phyloP scores from a whole-genome alignment of 1,284 basidiomycete species.

The Sphagnurus paluster region DNA sequence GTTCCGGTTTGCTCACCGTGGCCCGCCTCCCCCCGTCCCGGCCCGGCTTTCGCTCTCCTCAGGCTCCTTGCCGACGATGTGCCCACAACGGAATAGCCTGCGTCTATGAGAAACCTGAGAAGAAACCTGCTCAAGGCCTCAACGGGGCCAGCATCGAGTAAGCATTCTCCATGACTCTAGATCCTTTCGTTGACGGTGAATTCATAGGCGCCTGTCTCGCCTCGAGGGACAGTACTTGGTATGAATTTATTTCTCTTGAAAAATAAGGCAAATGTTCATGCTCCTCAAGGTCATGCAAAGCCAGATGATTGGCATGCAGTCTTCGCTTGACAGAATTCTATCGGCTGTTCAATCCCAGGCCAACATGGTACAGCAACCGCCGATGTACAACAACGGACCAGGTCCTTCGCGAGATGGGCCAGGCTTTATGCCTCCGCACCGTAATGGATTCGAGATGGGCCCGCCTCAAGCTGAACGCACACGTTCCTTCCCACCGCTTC shows the following conservation, averaged over 20 bases:
- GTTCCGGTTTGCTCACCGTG: conserved; percentile 49
- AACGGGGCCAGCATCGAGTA: conserved; percentile 73
- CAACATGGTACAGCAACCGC: conserved; percentile 25
- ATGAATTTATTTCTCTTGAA: conserved; percentile 21
- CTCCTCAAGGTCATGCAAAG: conserved; percentile 75
- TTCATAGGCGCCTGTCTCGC: conserved; percentile 69
- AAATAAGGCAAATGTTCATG: conserved; percentile 9
- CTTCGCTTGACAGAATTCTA: conserved; percentile 78
- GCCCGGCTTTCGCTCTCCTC: conserved; percentile 38
- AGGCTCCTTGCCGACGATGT: conserved; percentile 90
- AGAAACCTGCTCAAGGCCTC: conserved; percentile 64
- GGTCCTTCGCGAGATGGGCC: conserved; percentile 30
- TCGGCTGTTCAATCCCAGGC: conserved; percentile 57
- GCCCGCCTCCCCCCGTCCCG: conserved; percentile 71
- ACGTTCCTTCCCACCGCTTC: conserved; percentile 73
- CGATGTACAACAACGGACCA: conserved; percentile 26
- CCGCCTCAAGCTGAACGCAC: conserved; percentile 32
- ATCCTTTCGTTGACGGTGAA: conserved; percentile 13
- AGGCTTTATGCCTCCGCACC: conserved; percentile 31
- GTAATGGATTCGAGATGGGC: conserved; percentile 42
- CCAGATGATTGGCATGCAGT: conserved; percentile 90
- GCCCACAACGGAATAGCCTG: conserved; percentile 81
- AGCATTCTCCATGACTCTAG: conserved; percentile 28
- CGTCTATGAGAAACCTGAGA: conserved; percentile 92
- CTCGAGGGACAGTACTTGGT: conserved; percentile 84